A percentile compares a stretch with the other conserved stretches of the same genome.
These are phyloP conservation scores for Populus ilicifolia DNA, from an alignment of 345 rosid genomes.

Conservation along the genomic window DNA sequence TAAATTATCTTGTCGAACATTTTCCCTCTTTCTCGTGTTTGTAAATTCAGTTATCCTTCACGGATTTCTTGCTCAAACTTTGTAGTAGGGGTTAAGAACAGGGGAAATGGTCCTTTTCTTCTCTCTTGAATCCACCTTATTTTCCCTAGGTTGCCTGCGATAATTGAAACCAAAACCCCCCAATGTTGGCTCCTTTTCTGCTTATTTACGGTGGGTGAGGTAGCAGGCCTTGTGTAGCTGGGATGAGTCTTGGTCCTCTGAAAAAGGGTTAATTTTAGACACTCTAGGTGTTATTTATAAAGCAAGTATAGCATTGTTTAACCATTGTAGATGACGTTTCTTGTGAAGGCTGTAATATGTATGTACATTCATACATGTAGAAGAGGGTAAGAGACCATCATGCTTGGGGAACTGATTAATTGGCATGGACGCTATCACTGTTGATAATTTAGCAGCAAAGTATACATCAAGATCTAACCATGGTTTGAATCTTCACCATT, in stretches of 20 bases:
- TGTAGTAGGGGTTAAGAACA: not conserved
- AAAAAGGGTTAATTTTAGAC: not conserved
- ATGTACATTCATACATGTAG: not conserved
- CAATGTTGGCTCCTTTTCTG: not conserved
- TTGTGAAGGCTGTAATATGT: not conserved
- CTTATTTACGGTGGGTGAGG: not conserved
- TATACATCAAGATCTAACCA: not conserved
- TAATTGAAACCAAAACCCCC: no score
- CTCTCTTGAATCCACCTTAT: no score
- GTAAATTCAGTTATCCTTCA: not conserved
- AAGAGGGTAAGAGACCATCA: not conserved
- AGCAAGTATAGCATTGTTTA: not conserved
- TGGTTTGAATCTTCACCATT: not conserved
- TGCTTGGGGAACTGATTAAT: not conserved
- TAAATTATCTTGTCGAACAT: no score
- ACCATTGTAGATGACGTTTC: not conserved
- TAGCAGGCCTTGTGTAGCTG: not conserved
- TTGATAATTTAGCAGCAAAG: not conserved
- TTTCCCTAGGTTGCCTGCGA: no score
- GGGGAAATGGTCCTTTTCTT: no score
- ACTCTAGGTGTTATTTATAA: no score
- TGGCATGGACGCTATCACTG: not conserved
- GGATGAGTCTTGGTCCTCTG: not conserved
- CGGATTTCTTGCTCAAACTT: not conserved
- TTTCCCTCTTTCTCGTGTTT: not conserved